These are phyloP conservation scores for Claviceps digitariae DNA, from an alignment of 2,329 filamentous ascomycete species.

Conservation along the genomic window DNA sequence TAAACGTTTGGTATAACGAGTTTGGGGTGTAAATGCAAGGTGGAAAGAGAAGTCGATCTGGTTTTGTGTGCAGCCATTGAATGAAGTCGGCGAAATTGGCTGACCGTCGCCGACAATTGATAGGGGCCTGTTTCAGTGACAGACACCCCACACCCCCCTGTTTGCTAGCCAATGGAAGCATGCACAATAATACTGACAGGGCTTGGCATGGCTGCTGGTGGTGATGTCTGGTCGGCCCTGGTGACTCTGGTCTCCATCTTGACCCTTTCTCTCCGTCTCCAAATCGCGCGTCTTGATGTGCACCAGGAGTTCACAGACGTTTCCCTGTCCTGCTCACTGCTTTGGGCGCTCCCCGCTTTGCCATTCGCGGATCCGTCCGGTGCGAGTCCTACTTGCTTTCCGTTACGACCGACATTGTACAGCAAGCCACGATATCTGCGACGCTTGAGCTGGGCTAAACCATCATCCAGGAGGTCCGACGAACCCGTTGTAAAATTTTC, in stretches of 20 bases:
- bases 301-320: conserved; percentile 8
- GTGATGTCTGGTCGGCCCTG: not conserved
- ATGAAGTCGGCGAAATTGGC: not conserved
- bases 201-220: not conserved
- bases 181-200: not conserved
- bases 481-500: not conserved
- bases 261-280: not conserved
- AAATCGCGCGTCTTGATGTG: not conserved
- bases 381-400: not conserved
- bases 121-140: not conserved
- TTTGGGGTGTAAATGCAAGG: too few species aligned
- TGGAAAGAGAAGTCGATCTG: not conserved
- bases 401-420: not conserved
- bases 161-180: not conserved
- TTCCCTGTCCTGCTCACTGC: conserved; percentile 10
- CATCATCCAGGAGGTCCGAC: not conserved
- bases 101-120: not conserved
- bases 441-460: not conserved
- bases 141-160: not conserved
- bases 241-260: not conserved
- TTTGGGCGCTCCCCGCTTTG: not conserved
- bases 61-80: too few species aligned
- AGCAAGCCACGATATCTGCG: not conserved
- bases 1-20: not conserved
- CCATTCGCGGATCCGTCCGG: not conserved